phyloP scores from a whole-genome alignment of 2,329 filamentous ascomycete genomes.

The Alternaria atra region DNA sequence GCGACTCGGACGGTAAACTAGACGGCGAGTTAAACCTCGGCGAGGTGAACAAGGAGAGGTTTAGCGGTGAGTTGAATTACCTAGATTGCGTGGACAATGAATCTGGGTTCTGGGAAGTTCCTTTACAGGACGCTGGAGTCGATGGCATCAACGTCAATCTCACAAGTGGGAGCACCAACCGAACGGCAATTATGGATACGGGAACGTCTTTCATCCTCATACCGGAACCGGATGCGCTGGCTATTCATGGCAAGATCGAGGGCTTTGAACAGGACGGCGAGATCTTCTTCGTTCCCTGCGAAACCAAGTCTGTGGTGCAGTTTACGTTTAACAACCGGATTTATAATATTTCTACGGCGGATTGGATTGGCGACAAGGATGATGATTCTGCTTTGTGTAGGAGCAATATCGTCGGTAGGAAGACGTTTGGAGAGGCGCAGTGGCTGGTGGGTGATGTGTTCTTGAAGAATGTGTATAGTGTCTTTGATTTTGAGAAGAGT shows the following conservation, averaged over 20 bases:
- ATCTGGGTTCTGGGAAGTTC: constrained; percentile 75
- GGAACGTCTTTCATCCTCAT: constrained; percentile 83
- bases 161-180: constrained; percentile 40
- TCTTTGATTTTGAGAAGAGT: constrained; percentile 78
- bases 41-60: constrained; percentile 71
- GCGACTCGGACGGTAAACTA: constrained; percentile 70
- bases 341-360: constrained; percentile 73
- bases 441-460: constrained; percentile 91
- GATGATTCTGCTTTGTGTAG: constrained; percentile 54
- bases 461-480: constrained; percentile 86
- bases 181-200: constrained; percentile 79
- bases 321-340: constrained; percentile 73
- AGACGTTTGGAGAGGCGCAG: constrained; percentile 67
- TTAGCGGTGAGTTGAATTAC: constrained; percentile 74
- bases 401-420: constrained; percentile 78
- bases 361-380: constrained; percentile 69
- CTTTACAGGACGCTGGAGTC: constrained; percentile 71
- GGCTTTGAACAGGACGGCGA: constrained; percentile 66
- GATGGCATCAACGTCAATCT: constrained; percentile 63
- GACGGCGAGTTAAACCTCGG: constrained; percentile 84
- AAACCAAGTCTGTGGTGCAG: constrained; percentile 67
- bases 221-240: constrained; percentile 70
- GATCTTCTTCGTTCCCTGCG: constrained; percentile 77
- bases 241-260: constrained; percentile 73
- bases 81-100: constrained; percentile 61